Base-by-base conservation (phyloP, 2,329 filamentous ascomycete genomes). In the Arthrobotrys entomopaga region DNA sequence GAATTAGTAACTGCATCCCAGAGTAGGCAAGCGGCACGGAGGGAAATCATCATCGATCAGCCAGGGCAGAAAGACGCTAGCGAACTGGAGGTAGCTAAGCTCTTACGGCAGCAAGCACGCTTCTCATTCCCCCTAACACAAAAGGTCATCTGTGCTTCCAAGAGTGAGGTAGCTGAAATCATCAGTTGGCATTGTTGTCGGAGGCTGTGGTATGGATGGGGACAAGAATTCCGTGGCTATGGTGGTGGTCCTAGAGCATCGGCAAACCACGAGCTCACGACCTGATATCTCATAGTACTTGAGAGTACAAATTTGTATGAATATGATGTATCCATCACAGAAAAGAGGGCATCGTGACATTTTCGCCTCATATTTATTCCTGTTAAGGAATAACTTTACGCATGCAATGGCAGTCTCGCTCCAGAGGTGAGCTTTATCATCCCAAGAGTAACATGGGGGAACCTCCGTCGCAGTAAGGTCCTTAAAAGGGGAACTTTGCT, bases 41-140 rank as follows among this genome's bases (percentile, higher is more conserved):
- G 69, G 69, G 63, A 73, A 65, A 65, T 52, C 67, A 73, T 73
- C 67, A 73, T 73, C 61, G 67, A 73, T 73, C 69, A 57, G 69
- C 69, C 69, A 65, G 69, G 69, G 69, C 69, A 65, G 52, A n/a
- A 46, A 13, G 15, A 19, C 2, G 43, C 61, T 65, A 58, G 61
- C 54, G 61, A 72, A 60, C 66, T 71, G 53, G 46, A 43, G 26
- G 26, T 65, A 72, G 60, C 69, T 65, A 73, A 73, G 69, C 69
- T 66, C 56, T 57, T 65, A 61, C 42, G 50, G 38, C 61, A 73
- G 52, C 69, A 63, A 49, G 59, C n/a, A 59, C 40, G 40, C n/a
- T n/a, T 43, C 16, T 20, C n/a, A 26, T 54, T 52, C 38, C 60
- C 54, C 53, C 43, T 38, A 73, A 65, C 29, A 42, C 56, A 73